Evolutionary conservation across 2,329 filamentous ascomycete genomes (phyloP).

Genomic region (Ascomycota sp.): DNA sequence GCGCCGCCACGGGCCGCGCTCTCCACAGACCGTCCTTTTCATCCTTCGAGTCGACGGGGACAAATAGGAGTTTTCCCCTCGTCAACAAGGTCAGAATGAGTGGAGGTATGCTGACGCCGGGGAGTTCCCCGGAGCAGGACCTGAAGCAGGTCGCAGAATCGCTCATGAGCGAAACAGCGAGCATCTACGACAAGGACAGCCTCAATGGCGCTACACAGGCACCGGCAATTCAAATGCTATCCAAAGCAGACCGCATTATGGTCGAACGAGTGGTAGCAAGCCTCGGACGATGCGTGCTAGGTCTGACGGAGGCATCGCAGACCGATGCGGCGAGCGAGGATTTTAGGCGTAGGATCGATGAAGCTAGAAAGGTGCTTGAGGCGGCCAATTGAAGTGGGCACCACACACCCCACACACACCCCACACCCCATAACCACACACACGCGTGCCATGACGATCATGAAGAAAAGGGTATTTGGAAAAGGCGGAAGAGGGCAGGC

Average conservation of each 20-base stretch:
- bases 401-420: too few relatives aligned
- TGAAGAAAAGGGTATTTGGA: too few relatives aligned
- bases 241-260: constrained; percentile 35
- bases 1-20: constrained; percentile 12
- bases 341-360: constrained; percentile 52
- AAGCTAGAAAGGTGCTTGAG: constrained; percentile 52
- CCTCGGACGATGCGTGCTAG: constrained; percentile 38
- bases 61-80: constrained; percentile 40
- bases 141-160: constrained; percentile 25
- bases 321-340: constrained; percentile 38
- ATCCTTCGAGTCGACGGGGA: constrained; percentile 36
- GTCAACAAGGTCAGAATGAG: constrained; percentile 29
- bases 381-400: constrained; percentile 18
- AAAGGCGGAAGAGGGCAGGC: too few relatives aligned
- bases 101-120: constrained; percentile 25
- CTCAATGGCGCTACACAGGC: constrained; percentile 9
- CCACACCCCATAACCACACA: too few relatives aligned
- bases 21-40: constrained; percentile 35
- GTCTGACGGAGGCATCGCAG: constrained; percentile 31
- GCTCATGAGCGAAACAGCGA: constrained; percentile 26
- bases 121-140: constrained; percentile 27
- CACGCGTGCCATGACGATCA: too few relatives aligned
- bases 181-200: constrained; percentile 17
- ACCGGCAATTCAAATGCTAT: constrained; percentile 25
- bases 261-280: constrained; percentile 39